phyloP scores from a whole-genome alignment of 164 flowering plant genomes.

The Kalanchoe fedtschenkoi region DNA sequence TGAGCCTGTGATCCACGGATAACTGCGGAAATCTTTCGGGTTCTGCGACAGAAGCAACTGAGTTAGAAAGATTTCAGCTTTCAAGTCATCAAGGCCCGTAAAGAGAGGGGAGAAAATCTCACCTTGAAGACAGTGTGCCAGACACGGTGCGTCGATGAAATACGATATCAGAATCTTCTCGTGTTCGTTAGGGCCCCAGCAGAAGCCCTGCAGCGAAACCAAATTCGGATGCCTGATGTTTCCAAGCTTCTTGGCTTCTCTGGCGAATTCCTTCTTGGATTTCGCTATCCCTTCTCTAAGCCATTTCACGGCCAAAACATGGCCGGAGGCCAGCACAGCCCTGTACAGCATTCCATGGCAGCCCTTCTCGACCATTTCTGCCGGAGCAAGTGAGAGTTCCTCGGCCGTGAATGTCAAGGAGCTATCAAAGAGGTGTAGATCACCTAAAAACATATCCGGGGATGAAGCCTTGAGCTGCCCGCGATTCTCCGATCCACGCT shows the following conservation, averaged over 20 bases:
- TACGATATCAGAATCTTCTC: slow-evolving; percentile 59
- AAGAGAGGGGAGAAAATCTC: slow-evolving; percentile 4
- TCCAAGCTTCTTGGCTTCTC: slow-evolving; percentile 68
- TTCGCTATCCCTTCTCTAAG: slow-evolving; percentile 58
- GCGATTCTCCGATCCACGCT: slow-evolving; percentile 17
- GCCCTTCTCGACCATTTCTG: slow-evolving; percentile 61
- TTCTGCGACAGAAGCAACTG: slow-evolving; percentile 20
- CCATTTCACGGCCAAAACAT: slow-evolving; percentile 24
- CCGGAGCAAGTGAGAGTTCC: slow-evolving; percentile 74
- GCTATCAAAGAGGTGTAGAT: slow-evolving; percentile 48
- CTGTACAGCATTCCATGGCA: slow-evolving; percentile 68
- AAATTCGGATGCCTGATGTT: slow-evolving; percentile 60
- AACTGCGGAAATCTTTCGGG: slow-evolving; percentile 28
- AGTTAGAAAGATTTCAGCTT: background rate
- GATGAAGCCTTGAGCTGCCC: slow-evolving; percentile 29
- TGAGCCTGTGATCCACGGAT: slow-evolving; percentile 32
- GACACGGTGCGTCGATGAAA: slow-evolving; percentile 35
- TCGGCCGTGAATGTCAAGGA: slow-evolving; percentile 43
- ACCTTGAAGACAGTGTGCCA: slow-evolving; percentile 57
- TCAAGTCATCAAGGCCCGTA: background rate
- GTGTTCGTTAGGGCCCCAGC: slow-evolving; percentile 63
- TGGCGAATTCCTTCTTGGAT: slow-evolving; percentile 55
- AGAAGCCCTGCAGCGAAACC: slow-evolving; percentile 54
- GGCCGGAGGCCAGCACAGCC: slow-evolving; percentile 47
- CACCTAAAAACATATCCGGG: slow-evolving; percentile 63